Evolutionary conservation across 352 stramenopile species (phyloP).

Genomic region (Pythium brachiatum): DNA sequence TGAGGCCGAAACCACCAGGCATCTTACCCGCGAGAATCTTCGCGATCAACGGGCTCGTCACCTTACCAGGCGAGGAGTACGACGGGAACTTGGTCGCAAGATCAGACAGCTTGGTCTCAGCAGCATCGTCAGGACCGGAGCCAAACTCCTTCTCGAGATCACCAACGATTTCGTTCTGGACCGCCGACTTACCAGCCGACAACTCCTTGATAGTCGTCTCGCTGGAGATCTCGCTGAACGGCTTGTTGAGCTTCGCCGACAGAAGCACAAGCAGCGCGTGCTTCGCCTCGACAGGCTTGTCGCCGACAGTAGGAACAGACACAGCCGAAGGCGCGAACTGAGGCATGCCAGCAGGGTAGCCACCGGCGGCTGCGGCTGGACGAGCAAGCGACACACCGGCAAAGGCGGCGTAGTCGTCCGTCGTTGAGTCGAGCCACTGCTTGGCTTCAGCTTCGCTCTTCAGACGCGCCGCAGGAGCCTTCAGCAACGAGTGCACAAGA

Average conservation of each 20-base stretch:
- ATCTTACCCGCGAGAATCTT: slow-evolving; percentile 83
- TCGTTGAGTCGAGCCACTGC: slow-evolving; percentile 77
- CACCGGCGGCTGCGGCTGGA: slow-evolving; percentile 20
- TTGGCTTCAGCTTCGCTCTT: slow-evolving; percentile 72
- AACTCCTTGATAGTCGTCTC: slow-evolving; percentile 77
- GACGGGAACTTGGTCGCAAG: slow-evolving; percentile 62
- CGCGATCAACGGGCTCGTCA: slow-evolving; percentile 67
- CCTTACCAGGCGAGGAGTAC: slow-evolving; percentile 75
- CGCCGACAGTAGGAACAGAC: slow-evolving; percentile 53
- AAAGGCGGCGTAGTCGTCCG: slow-evolving; percentile 69
- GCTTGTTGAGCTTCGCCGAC: slow-evolving; percentile 72
- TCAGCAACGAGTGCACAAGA: slow-evolving; percentile 60
- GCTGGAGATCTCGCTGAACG: slow-evolving; percentile 59
- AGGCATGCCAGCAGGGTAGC: slow-evolving; percentile 28
- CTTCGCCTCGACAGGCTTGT: slow-evolving; percentile 64
- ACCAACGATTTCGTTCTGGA: slow-evolving; percentile 89
- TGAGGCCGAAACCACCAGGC: slow-evolving; percentile 78
- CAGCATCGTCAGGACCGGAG: slow-evolving; percentile 64
- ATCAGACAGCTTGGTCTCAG: slow-evolving; percentile 73
- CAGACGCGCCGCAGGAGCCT: slow-evolving; percentile 56
- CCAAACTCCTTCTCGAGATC: slow-evolving; percentile 87
- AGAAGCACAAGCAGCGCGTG: slow-evolving; percentile 79
- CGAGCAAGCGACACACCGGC: slow-evolving; percentile 62
- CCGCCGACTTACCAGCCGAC: slow-evolving; percentile 72
- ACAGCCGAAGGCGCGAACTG: slow-evolving; percentile 41